Base-by-base conservation (phyloP, 805 yeast genomes). In the Cyberlindnera petersonii region DNA sequence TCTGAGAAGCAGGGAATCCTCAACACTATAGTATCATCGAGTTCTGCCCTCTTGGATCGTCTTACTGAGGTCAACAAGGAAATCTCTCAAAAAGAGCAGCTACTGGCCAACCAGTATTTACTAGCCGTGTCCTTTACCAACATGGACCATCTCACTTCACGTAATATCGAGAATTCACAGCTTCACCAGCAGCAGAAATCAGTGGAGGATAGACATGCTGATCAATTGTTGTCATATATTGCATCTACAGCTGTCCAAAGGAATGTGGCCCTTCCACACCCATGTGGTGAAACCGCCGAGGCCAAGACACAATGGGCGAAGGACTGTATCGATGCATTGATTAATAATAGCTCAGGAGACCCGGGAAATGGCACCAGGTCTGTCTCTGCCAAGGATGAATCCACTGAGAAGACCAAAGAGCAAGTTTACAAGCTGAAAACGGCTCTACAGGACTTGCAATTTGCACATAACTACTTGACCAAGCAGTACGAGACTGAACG, bases 401-500 rank as follows among this genome's bases (percentile, higher is more conserved):
- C 31, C 7, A 7, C 23, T 4, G 37, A 44, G 14, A 29, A 28
- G 29, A 23, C 40, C 11, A 33, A 38, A 17, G 49, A 44, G n/a
- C 43, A 46, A 10, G 52, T 51, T 7, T 26, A 49, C 17, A 37
- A 43, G 16, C 63, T 74, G 50, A 71, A 69, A 46, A 75, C 82
- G 0, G 87, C 88, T 0, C 63, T 83, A 35, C 72, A 69, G 40
- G 93, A 83, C 55, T 64, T 83, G 37, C 79, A 82, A 47, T 74
- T 83, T 54, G 82, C 87, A 3, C 87, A 82, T 57, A 77, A 71
- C 43, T 83, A 80, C 53, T 62, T 83, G 39, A 71, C 82, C 3
- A 76, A 77, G 52, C 85, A 81, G 49, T 83, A 72, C 50, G 84
- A 80, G 47, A 75, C 77, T 43, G 84, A 83, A 39, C 68, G 83